phyloP scores from a whole-genome alignment of 805 yeast genomes.

The Grigorovia humatica region DNA sequence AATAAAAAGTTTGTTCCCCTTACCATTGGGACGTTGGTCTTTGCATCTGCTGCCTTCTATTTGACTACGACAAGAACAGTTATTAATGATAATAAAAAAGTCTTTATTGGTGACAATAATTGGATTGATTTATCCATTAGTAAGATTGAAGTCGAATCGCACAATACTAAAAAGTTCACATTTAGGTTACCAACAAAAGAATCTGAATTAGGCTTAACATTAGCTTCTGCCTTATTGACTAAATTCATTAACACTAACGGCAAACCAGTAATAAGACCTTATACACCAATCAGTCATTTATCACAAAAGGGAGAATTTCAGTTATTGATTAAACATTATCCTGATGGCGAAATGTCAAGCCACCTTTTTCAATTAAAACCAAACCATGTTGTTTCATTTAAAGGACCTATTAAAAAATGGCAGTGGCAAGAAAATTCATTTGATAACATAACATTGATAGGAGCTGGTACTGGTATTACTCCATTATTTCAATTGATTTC shows the following conservation, averaged over 20 bases:
- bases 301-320: constrained; percentile 65
- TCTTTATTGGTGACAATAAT: constrained; percentile 51
- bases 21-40: constrained; percentile 36
- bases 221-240: constrained; percentile 73
- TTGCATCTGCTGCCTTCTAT: constrained; percentile 23
- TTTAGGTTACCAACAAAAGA: constrained; percentile 62
- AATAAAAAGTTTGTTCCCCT: constrained; percentile 26
- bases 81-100: constrained; percentile 31
- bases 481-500: constrained; percentile 85
- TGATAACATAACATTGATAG: constrained; percentile 69
- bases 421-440: constrained; percentile 81
- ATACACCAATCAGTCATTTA: constrained; percentile 74
- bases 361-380: constrained; percentile 62
- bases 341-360: constrained; percentile 71
- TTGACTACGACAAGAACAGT: constrained; percentile 3
- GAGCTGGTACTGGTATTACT: constrained; percentile 96
- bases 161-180: constrained; percentile 56
- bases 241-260: constrained; percentile 75
- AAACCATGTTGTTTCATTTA: constrained; percentile 77
- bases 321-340: constrained; percentile 76
- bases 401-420: constrained; percentile 92
- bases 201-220: constrained; percentile 61
- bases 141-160: constrained; percentile 36
- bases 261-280: constrained; percentile 73
- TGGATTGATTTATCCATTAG: constrained; percentile 61